Evolutionary conservation across 805 yeast genomes (phyloP).

Genomic region (Saturnispora diversa): DNA sequence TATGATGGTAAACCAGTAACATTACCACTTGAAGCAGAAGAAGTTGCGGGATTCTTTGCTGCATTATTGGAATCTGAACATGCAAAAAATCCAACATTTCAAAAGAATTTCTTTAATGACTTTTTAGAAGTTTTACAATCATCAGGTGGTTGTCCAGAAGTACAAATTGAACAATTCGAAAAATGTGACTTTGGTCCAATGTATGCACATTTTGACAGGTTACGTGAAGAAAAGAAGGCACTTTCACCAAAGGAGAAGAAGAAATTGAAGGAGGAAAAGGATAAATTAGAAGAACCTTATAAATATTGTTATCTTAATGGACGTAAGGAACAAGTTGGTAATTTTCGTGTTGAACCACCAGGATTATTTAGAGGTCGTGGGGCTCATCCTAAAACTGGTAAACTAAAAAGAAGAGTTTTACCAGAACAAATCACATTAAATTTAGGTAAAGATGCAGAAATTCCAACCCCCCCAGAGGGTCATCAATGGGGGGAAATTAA

Average conservation of each 20-base stretch:
- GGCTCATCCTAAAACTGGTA: conserved; percentile 94
- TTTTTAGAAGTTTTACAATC: conserved; percentile 62
- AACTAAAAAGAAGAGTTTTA: conserved; percentile 70
- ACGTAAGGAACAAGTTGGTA: conserved; percentile 85
- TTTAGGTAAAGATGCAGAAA: conserved; percentile 57
- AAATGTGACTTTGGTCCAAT: conserved; percentile 76
- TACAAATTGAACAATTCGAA: conserved; percentile 47
- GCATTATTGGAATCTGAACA: conserved; percentile 86
- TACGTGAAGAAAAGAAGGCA: conserved; percentile 64
- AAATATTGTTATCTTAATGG: conserved; percentile 79
- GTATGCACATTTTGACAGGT: conserved; percentile 58
- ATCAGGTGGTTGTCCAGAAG: conserved; percentile 49
- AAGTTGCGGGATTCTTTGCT: conserved; percentile 91
- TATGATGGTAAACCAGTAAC: conserved; percentile 72
- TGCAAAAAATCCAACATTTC: conserved; percentile 79
- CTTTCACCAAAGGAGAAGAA: conserved; percentile 71
- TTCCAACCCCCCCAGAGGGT: conserved; percentile 82
- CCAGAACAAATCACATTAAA: conserved; percentile 90
- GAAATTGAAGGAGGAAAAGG: conserved; percentile 60
- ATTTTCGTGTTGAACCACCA: conserved; percentile 93
- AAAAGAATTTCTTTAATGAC: conserved; percentile 78
- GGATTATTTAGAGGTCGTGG: conserved; percentile 95
- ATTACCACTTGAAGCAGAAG: conserved; percentile 80
- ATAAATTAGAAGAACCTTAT: conserved; percentile 68
- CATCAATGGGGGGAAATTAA: conserved; percentile 85